phyloP scores from a whole-genome alignment of 257 asterid species.

The Solanum piurae region DNA sequence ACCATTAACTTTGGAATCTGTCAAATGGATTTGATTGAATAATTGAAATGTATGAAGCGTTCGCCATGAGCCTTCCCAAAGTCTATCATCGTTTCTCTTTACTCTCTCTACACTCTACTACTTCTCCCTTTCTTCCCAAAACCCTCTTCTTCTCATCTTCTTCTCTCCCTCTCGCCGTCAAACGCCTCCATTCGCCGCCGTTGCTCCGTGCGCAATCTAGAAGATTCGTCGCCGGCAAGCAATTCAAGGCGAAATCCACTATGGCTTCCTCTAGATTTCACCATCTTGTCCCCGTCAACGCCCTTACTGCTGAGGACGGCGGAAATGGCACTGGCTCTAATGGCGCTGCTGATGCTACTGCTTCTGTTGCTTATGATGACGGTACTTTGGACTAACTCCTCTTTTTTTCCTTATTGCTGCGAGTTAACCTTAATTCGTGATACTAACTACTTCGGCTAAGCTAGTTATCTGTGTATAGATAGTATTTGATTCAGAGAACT shows the following conservation, averaged over 20 bases:
- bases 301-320: conserved; percentile 32
- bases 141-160: conserved; percentile 19
- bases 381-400: background rate
- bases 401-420: background rate
- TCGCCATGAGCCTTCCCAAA: conserved; percentile 46
- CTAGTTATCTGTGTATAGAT: background rate
- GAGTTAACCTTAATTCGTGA: background rate
- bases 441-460: background rate
- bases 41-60: background rate
- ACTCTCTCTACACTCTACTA: conserved; percentile 2
- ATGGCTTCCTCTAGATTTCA: conserved; percentile 24
- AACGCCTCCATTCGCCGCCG: conserved; percentile 10
- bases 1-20: background rate
- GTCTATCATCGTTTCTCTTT: conserved; percentile 38
- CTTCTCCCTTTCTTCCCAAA: conserved; percentile 6
- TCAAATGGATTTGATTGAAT: background rate
- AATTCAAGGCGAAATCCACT: background rate
- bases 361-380: conserved; percentile 12
- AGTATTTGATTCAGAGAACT: background rate
- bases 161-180: conserved; percentile 18
- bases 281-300: conserved; percentile 26
- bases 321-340: conserved; percentile 32
- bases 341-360: conserved; percentile 19
- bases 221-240: background rate
- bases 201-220: background rate